Evolutionary conservation across 1,284 basidiomycete species (phyloP), one percentile per base, ranked within the genome.

Genomic region (Leccinum fallax): DNA sequence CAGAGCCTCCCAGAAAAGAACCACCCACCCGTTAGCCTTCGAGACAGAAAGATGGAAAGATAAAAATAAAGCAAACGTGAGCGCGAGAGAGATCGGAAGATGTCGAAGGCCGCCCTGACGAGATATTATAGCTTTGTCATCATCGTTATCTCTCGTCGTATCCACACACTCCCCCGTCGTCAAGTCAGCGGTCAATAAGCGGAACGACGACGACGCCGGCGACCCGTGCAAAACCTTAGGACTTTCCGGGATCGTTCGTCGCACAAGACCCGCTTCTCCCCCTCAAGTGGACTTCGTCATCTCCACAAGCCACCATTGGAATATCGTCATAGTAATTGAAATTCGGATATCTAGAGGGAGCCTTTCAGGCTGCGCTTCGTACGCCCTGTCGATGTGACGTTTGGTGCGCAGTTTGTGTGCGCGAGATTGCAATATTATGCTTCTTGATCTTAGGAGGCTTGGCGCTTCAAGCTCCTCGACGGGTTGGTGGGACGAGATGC

Each of bases 251-350:
- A 46, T 32, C n/a, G 10, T 19, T 36, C 38, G 48, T 52, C 15
- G 16, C 26, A 21, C 11, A 34, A 5, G 1, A 24, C 9, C 49
- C 48, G 43, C 19, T 10, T 19, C 40, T 11, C 43, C 11, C 5
- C 8, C 43, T 21, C 40, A 46, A 19, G 19, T 46, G 11, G 43
- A 21, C 43, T 46, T 21, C 43, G 43, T 21, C 19, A 34, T 40
- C 15, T 3, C 10, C n/a, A 16, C 24, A 10, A 19, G 15, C 38
- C 24, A 24, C 36, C 6, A n/a, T 48, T n/a, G 30, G n/a, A 36
- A 32, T 32, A 38, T 30, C 56, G 16, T 57, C 34, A 40, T 48
- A 19, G 34, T 30, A 58, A 34, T 51, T 69, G 34, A 40, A 40
- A 65, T 53, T 55, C 43, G 30, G 34, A 26, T 10, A 53, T 11